Conservation (phyloP, 352 stramenopile genomes). For the Globisporangium yorkense region DNA sequence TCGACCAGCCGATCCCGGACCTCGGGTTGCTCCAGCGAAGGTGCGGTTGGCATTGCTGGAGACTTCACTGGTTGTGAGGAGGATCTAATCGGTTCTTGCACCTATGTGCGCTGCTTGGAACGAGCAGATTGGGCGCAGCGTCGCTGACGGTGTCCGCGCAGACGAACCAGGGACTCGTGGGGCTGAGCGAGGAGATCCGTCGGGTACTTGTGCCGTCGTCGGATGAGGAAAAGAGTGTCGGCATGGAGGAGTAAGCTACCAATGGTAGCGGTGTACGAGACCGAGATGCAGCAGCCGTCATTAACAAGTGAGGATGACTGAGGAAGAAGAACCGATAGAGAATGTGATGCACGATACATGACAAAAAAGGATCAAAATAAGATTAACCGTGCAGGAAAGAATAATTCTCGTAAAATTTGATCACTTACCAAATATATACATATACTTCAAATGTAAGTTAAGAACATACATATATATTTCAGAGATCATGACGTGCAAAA, state of each 20-base stretch:
- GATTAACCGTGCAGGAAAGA: too few species aligned
- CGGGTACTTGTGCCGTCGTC: constrained; percentile 31
- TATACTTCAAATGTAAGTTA: too few species aligned
- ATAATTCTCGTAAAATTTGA: too few species aligned
- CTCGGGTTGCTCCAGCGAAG: constrained; percentile 26
- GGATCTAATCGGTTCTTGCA: background rate
- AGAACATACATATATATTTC: too few species aligned
- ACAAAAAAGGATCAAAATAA: too few species aligned
- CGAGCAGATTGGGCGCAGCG: constrained; percentile 18
- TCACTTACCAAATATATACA: too few species aligned
- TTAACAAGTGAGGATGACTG: too few species aligned
- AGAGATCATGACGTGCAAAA: too few species aligned
- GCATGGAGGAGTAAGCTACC: background rate
- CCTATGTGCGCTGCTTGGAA: background rate
- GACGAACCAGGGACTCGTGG: constrained; percentile 70
- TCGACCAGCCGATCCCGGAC: constrained; percentile 54
- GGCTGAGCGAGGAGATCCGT: constrained; percentile 52
- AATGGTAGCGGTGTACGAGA: too few species aligned
- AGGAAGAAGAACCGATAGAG: too few species aligned
- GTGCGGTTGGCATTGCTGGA: constrained; percentile 11
- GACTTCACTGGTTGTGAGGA: background rate
- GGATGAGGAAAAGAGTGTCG: background rate
- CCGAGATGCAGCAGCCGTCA: too few species aligned
- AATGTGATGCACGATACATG: too few species aligned
- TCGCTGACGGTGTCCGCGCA: constrained; percentile 47